A percentile compares a stretch with the other conserved stretches of the same genome.
phyloP scores from a whole-genome alignment of 2,329 filamentous ascomycete genomes.

The Xylaria sp. region DNA sequence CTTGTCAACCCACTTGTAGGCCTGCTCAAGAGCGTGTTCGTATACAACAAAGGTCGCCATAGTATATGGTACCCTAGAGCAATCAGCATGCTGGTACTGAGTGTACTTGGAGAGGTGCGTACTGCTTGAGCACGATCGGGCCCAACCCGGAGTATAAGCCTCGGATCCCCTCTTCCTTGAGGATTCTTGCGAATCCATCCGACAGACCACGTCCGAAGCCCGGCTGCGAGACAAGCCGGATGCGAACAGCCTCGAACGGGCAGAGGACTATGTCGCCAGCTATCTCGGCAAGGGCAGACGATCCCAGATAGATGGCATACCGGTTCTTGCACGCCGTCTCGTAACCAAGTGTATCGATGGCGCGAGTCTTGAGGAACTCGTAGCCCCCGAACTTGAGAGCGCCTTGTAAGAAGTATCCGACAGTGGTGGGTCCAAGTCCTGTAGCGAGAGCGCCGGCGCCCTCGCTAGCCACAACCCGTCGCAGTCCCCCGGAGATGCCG shows the following conservation, averaged over 20 bases:
- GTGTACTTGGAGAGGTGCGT: constrained; percentile 12
- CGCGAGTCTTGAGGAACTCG: constrained; percentile 45
- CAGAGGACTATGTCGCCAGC: constrained; percentile 45
- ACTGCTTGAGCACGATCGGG: constrained; percentile 47
- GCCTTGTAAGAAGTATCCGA: constrained; percentile 46
- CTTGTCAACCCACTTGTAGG: constrained; percentile 42
- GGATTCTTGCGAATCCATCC: constrained; percentile 41
- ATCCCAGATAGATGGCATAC: constrained; percentile 42
- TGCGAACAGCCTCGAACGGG: constrained; percentile 46
- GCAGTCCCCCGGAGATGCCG: constrained; percentile 42
- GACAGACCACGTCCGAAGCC: constrained; percentile 41
- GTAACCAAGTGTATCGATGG: constrained; percentile 42
- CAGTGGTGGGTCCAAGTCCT: constrained; percentile 44
- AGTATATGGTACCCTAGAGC: constrained; percentile 44
- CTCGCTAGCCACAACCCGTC: constrained; percentile 40
- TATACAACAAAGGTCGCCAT: constrained; percentile 46
- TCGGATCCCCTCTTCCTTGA: constrained; percentile 42
- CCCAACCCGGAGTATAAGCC: constrained; percentile 45
- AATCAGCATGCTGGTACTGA: constrained; percentile 19
- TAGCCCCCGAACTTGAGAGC: constrained; percentile 47
- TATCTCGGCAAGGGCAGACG: constrained; percentile 45
- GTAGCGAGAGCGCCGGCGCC: constrained; percentile 43
- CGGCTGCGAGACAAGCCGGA: constrained; percentile 45
- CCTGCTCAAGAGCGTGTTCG: constrained; percentile 43
- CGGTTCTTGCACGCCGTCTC: constrained; percentile 42